A percentile compares a stretch with the other conserved stretches of the same genome.
These are phyloP conservation scores for Ceriops decandra DNA, from an alignment of 345 rosid genomes.

Conservation along the genomic window DNA sequence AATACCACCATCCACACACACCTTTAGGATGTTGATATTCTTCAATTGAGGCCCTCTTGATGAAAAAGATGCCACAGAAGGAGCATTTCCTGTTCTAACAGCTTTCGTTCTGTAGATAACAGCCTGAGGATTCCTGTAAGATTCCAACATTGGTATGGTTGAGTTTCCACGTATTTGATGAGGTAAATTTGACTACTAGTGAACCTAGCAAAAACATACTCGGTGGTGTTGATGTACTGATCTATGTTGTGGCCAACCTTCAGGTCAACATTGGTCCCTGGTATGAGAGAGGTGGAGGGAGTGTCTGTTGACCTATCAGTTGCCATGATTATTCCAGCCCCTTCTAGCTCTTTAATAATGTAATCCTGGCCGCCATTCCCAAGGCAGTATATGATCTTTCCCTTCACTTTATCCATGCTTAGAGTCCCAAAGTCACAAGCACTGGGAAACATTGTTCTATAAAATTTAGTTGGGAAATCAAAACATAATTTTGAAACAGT, in stretches of 20 bases:
- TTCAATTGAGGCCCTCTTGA: slow-evolving; percentile 73
- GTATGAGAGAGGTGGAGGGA: slow-evolving; percentile 36
- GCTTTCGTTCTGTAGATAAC: slow-evolving; percentile 52
- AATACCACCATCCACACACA: slow-evolving; percentile 6
- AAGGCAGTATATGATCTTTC: slow-evolving; percentile 63
- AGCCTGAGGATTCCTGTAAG: slow-evolving; percentile 52
- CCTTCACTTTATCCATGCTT: slow-evolving; percentile 47
- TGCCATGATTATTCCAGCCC: slow-evolving; percentile 51
- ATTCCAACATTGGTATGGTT: no score
- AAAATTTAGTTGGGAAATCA: background rate
- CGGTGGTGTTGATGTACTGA: slow-evolving; percentile 64
- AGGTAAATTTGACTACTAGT: background rate
- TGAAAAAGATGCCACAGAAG: slow-evolving; percentile 63
- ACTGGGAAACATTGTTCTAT: slow-evolving; percentile 28
- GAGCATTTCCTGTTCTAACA: slow-evolving; percentile 35
- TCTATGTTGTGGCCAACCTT: slow-evolving; percentile 48
- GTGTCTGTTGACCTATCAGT: slow-evolving; percentile 23
- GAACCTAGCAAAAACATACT: slow-evolving; percentile 34
- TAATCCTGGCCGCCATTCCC: slow-evolving; percentile 44
- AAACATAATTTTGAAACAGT: background rate
- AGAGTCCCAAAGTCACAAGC: slow-evolving; percentile 61
- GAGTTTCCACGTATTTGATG: no score
- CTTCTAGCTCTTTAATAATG: slow-evolving; percentile 40
- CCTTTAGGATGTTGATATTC: slow-evolving; percentile 71
- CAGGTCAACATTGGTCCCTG: slow-evolving; percentile 36